A percentile compares a stretch with the other conserved stretches of the same genome.
These are phyloP conservation scores for Yarrowia sp. DNA, from an alignment of 805 yeast genomes.

Conservation along the genomic window DNA sequence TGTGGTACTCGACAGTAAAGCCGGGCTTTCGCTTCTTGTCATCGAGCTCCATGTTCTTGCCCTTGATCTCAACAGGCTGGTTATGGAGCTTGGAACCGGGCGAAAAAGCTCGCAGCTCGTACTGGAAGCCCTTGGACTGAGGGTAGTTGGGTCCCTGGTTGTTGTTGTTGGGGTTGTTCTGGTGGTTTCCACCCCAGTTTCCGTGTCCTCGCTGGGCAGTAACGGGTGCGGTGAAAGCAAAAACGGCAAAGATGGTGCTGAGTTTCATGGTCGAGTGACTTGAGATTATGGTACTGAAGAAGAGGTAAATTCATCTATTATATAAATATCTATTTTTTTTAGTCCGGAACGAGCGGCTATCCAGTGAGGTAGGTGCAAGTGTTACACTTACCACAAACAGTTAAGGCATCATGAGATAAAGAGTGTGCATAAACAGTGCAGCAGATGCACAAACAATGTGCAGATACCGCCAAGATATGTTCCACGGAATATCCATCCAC, in stretches of 20 bases:
- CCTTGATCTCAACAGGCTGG: slow-evolving; percentile 6
- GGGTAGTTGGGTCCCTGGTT: neutral
- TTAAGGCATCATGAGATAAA: too few relatives aligned
- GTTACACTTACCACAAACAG: too few relatives aligned
- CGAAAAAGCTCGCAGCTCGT: slow-evolving; percentile 6
- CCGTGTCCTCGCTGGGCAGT: slow-evolving; percentile 12
- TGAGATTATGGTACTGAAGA: neutral
- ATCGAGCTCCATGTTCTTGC: neutral
- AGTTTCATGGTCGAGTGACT: neutral
- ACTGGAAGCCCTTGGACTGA: slow-evolving; percentile 15
- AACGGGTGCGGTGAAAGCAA: slow-evolving; percentile 15
- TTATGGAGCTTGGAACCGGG: neutral
- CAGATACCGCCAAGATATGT: too few relatives aligned
- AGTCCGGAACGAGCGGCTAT: too few relatives aligned
- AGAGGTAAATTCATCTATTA: neutral
- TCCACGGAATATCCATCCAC: too few relatives aligned
- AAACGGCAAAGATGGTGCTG: neutral
- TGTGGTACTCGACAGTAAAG: slow-evolving; percentile 12
- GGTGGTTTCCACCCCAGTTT: neutral
- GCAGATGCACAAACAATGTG: too few relatives aligned
- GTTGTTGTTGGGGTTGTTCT: neutral
- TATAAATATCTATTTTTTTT: neutral
- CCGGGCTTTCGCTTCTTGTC: neutral
- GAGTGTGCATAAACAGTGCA: too few relatives aligned
- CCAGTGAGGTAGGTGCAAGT: too few relatives aligned